Evolutionary conservation across 306 rosid species (phyloP), one percentile per base, ranked within the genome.

Genomic region (Acacia melanoxylon): DNA sequence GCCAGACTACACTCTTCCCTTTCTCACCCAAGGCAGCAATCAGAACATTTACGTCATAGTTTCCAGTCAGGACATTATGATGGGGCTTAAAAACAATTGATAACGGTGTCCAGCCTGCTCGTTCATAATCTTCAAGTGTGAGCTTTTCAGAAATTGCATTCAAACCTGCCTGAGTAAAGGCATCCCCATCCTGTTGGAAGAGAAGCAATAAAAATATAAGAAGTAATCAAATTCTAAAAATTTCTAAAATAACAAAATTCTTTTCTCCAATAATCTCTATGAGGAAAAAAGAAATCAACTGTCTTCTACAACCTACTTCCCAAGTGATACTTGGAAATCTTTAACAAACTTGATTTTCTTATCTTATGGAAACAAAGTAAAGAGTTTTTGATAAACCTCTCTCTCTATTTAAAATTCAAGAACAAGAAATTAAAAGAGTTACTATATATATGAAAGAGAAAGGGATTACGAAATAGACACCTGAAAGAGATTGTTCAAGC

Each of bases 401-500:
- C 29, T 19, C 31, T 15, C 63, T 5, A 48, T 49, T 49, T 48
- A 75, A 78, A 74, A 78, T 42, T 81, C 81, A 77, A 74, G 59
- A 27, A 27, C 29, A 27, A 27, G 29, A 1, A 1, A 27, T 27
- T 0, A 27, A 27, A 27, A 0, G 1, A 27, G n/a, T n/a, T n/a
- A n/a, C n/a, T n/a, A n/a, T n/a, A n/a, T n/a, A n/a, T n/a, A n/a
- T n/a, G n/a, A n/a, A n/a, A n/a, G n/a, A n/a, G n/a, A n/a, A n/a
- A n/a, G n/a, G n/a, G n/a, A n/a, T n/a, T n/a, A n/a, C n/a, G n/a
- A 22, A 59, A 45, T 13, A 35, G 46, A 70, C 35, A 95, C 98
- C 97, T 93, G 98, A 82, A 95, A 93, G 75, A 93, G 97, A 59
- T 90, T 92, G 85, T 93, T 95, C 80, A 92, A 93, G 19, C 92